Evolutionary conservation across 345 rosid species (phyloP).

Genomic region (Microcos paniculata): DNA sequence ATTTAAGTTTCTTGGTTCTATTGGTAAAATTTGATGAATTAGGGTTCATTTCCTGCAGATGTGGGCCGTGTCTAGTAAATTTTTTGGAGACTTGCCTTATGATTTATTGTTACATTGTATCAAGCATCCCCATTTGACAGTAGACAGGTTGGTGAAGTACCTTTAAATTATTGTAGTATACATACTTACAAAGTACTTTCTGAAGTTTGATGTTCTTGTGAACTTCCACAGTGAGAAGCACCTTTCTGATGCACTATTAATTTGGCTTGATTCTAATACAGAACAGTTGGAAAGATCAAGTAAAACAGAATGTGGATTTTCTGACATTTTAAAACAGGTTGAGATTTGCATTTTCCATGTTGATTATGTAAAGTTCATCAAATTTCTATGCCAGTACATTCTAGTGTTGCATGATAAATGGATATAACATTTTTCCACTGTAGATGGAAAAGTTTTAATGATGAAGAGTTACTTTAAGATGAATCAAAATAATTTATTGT

Average conservation of each 20-base stretch:
- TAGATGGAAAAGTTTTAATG: background rate
- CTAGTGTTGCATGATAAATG: background rate
- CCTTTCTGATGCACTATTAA: slow-evolving; percentile 61
- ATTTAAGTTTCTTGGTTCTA: background rate
- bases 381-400: background rate
- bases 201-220: slow-evolving; percentile 33
- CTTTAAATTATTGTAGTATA: slow-evolving; percentile 1
- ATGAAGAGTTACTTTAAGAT: background rate
- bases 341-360: slow-evolving; percentile 11
- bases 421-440: background rate
- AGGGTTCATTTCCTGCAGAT: slow-evolving; percentile 50
- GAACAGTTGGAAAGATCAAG: slow-evolving; percentile 27
- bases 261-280: slow-evolving; percentile 55
- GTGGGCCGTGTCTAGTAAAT: slow-evolving; percentile 44
- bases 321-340: slow-evolving; percentile 61
- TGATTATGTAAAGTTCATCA: slow-evolving; percentile 1
- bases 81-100: slow-evolving; percentile 50
- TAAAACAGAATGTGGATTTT: slow-evolving; percentile 26
- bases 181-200: slow-evolving; percentile 1
- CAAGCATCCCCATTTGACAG: slow-evolving; percentile 58
- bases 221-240: slow-evolving; percentile 67
- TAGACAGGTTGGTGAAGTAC: slow-evolving; percentile 50
- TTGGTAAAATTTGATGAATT: slow-evolving; percentile 18
- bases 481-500: background rate
- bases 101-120: slow-evolving; percentile 48